Base-by-base conservation (phyloP, 257 asterid genomes). In the Scutellaria baicalensis region DNA sequence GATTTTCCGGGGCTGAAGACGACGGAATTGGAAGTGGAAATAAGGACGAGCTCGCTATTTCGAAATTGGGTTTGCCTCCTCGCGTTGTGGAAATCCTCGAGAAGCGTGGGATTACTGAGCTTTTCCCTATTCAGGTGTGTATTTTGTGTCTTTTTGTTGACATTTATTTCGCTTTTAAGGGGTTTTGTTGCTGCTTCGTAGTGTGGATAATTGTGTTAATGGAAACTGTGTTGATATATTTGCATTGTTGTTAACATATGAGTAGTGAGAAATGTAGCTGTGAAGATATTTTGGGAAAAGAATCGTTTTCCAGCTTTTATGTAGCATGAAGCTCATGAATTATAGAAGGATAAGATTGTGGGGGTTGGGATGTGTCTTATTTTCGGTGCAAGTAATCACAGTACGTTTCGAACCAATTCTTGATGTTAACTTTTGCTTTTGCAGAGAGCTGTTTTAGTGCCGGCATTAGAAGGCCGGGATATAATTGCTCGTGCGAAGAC, bases 401-500 rank as follows among this genome's bases (percentile, higher is more conserved):
- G 8, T 51, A 20, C 6, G 33, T 5, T 40, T 59, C 27, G 59
- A 43, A 68, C 31, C 31, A 11, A 66, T 44, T 38, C 14, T 43
- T 74, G 5, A 9, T 64, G 64, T 61, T 63, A 43, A 31, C 12
- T 69, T 61, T 66, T 77, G 66, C 39, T 59, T 54, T 20, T 74
- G 77, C 54, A 94, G 97, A 94, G 97, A 73, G 89, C 97, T 80
- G 99, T 94, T 9, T 75, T 94, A 35, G 79, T 82, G 56, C 99
- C 99, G 27, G 97, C 97, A 51, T 6, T 94, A 82, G 93, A 89
- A 79, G 96, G 99, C 21, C 86, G 90, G 20, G 97, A 94, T 82
- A 84, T 94, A 76, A 94, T 94, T 74, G 99, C 86, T 73, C 95
- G 99, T 49, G 99, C 99, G 39, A 94, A 94, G 83, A 94, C 99